Evolutionary conservation across 202 grass and related monocot species (phyloP), one percentile per base, ranked within the genome.

Genomic region (Zoysia matrella): DNA sequence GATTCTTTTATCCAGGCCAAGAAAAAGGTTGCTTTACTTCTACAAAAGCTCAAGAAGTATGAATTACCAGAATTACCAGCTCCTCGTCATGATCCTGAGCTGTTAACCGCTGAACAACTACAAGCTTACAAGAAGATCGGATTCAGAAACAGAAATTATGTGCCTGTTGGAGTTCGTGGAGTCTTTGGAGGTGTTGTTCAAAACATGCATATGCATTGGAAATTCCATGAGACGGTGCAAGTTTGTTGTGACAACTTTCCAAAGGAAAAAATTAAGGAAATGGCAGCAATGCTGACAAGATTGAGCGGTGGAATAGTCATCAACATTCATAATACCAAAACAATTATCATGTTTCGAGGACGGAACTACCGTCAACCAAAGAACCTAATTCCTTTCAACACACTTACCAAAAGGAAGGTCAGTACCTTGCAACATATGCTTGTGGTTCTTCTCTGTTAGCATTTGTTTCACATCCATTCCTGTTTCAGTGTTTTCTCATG

Each of bases 201-300:
- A 78, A 98, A 98, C 81, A 98, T 98, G 96, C 96, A 98, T 89
- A 88, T 98, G 76, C 96, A 98, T 9, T 98, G 96, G 95, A 98
- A 98, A 83, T 98, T 98, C 82, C 95, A 98, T 69, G 95, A 98
- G 83, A 98, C 95, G 0, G 95, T 98, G 43, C 95, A 98, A 83
- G 92, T 98, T 82, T 98, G 88, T 70, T 98, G 95, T 86, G 95
- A 98, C 76, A 98, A 95, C 66, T 98, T 90, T 40, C 92, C 95
- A 0, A 95, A 93, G 82, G 95, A 98, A 84, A 98, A 98, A 52
- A 98, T 98, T 60, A 98, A 93, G 77, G 95, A 98, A 84, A 98
- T 98, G 95, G 90, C 95, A 42, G 87, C 89, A 2, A 93, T 98
- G 95, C 70, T 98, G 47, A 90, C 95, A 84, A 95, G 90, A 81